Evolutionary conservation across 805 yeast species (phyloP).

Genomic region (Myxozyma lipomycoides): DNA sequence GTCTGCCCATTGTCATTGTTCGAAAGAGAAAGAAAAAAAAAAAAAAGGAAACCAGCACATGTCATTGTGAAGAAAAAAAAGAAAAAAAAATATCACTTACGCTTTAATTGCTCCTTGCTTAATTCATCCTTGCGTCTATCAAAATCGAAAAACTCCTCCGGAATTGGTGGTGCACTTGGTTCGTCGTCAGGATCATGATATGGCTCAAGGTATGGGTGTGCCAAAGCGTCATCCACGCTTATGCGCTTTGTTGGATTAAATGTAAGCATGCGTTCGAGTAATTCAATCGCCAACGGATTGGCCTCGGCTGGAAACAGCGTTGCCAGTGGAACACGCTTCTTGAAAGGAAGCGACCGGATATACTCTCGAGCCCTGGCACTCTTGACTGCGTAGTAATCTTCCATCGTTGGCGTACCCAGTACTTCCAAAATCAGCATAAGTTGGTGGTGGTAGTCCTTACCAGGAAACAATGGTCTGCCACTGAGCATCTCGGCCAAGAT

Average conservation of each 20-base stretch:
- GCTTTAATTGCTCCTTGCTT: constrained; percentile 69
- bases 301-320: constrained; percentile 42
- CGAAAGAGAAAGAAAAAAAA: not conserved
- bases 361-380: constrained; percentile 86
- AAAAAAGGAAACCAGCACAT: not conserved
- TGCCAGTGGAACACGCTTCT: constrained; percentile 56
- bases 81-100: constrained; percentile 23
- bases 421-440: constrained; percentile 77
- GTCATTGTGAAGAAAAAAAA: not conserved
- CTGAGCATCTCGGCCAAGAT: constrained; percentile 85
- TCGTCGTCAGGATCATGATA: constrained; percentile 96
- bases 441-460: constrained; percentile 90
- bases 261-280: constrained; percentile 63
- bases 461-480: constrained; percentile 88
- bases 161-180: constrained; percentile 78
- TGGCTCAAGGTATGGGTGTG: constrained; percentile 79
- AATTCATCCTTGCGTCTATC: constrained; percentile 79
- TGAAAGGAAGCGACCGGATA: constrained; percentile 70
- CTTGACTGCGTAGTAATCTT: constrained; percentile 54
- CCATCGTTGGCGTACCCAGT: constrained; percentile 81
- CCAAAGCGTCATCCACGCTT: constrained; percentile 76
- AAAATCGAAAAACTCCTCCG: constrained; percentile 83
- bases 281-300: constrained; percentile 64
- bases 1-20: too few relatives aligned
- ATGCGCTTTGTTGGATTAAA: constrained; percentile 82